These are phyloP conservation scores for Cucurbita maxima DNA, from an alignment of 306 rosid species.

Conservation along the genomic window DNA sequence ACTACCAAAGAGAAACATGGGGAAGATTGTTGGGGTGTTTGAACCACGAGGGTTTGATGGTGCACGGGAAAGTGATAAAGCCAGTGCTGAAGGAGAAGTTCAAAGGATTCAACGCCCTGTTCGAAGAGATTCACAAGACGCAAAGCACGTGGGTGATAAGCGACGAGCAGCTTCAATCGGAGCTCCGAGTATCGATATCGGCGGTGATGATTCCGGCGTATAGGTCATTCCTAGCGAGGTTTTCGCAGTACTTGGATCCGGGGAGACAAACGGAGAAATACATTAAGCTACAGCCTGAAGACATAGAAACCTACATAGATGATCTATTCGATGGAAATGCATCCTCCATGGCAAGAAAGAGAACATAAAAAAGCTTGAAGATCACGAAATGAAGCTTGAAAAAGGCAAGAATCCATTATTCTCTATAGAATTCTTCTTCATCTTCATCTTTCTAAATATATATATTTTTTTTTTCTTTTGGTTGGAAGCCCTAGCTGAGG, in stretches of 20 bases:
- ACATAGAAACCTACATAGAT: conserved; percentile 54
- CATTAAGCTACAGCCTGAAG: conserved; percentile 68
- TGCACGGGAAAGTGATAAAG: conserved; percentile 36
- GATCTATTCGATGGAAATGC: conserved; percentile 52
- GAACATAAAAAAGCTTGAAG: conserved; percentile 4
- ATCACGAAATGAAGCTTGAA: neutral
- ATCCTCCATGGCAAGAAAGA: conserved; percentile 30
- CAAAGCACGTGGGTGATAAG: conserved; percentile 67
- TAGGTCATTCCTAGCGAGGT: conserved; percentile 52
- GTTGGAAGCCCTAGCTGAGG: neutral
- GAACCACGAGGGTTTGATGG: conserved; percentile 39
- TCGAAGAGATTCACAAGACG: conserved; percentile 63
- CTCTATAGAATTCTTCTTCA: neutral
- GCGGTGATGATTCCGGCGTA: conserved; percentile 76
- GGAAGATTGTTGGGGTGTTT: conserved; percentile 38
- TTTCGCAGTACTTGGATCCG: conserved; percentile 44
- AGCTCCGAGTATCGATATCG: conserved; percentile 59
- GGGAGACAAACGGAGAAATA: conserved; percentile 62
- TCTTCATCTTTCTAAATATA: neutral
- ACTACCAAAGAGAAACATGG: conserved; percentile 70
- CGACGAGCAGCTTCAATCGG: conserved; percentile 72
- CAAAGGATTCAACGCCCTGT: conserved; percentile 44
- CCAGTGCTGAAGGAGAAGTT: conserved; percentile 58
- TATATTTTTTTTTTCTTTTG: neutral
- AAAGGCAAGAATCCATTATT: conserved; percentile 1